A percentile compares a stretch with the other conserved stretches of the same genome.
Evolutionary conservation across 139 green algal genomes (phyloP).

Genomic region (Ettlia oleoabundans): DNA sequence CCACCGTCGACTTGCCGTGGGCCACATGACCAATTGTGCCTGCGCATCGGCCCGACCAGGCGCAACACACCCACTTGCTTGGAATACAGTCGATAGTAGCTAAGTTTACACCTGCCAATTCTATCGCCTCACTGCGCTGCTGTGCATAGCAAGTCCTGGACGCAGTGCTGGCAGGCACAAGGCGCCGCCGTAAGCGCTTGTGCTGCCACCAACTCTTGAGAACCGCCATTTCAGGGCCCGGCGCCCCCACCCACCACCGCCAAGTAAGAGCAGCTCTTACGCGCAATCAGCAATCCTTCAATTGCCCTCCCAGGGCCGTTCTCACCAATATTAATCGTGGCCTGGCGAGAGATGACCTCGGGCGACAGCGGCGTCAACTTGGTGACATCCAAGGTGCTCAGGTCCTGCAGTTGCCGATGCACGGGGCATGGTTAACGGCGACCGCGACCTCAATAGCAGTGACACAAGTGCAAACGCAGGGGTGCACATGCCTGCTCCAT

Average conservation of each 20-base stretch:
- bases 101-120: too few species aligned
- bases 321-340: conserved; percentile 99
- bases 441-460: not conserved
- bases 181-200: too few species aligned
- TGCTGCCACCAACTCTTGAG: too few species aligned
- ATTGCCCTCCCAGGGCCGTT: not conserved
- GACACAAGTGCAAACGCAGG: not conserved
- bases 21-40: conserved; percentile 99
- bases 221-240: too few species aligned
- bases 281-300: too few species aligned
- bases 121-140: too few species aligned
- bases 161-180: too few species aligned
- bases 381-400: conserved; percentile 84
- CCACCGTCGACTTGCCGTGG: conserved; percentile 99
- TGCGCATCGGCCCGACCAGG: conserved; percentile 58
- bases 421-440: not conserved
- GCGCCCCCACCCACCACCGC: too few species aligned
- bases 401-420: conserved; percentile 72
- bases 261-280: too few species aligned
- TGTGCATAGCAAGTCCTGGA: too few species aligned
- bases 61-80: too few species aligned
- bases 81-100: too few species aligned
- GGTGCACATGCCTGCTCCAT: conserved; percentile 45
- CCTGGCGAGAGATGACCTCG: conserved; percentile 98
- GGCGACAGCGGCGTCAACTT: conserved; percentile 94